Conservation (phyloP, 345 rosid genomes). For the Linum lewisii region DNA sequence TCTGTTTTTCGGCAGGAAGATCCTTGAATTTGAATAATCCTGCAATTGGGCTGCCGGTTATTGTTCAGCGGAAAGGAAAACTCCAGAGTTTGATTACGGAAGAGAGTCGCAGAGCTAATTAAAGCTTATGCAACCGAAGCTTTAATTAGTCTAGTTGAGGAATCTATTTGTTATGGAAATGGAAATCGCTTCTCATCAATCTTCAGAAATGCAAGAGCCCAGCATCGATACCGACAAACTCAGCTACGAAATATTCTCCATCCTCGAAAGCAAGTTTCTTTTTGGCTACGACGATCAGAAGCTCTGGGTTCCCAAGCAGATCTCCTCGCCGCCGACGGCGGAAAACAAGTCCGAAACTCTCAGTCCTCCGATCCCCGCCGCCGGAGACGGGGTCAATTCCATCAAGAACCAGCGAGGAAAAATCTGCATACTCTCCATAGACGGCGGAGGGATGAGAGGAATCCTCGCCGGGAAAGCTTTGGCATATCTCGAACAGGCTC, state of each 20-base stretch:
- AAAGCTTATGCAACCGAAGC: slow-evolving; percentile 2
- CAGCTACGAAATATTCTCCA: slow-evolving; percentile 94
- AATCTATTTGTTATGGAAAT: background rate
- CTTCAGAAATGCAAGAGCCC: slow-evolving; percentile 72
- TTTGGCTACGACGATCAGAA: slow-evolving; percentile 80
- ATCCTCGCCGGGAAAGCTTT: slow-evolving; percentile 80
- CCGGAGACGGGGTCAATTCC: slow-evolving; percentile 20
- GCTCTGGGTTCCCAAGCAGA: slow-evolving; percentile 61
- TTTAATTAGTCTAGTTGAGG: background rate
- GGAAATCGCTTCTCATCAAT: slow-evolving; percentile 30
- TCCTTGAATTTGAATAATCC: background rate
- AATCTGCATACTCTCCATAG: slow-evolving; percentile 75
- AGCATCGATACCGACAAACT: slow-evolving; percentile 94
- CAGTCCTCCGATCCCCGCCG: background rate
- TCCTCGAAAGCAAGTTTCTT: slow-evolving; percentile 82
- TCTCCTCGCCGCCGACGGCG: slow-evolving; percentile 18
- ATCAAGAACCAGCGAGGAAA: slow-evolving; percentile 90
- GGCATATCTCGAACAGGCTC: slow-evolving; percentile 70
- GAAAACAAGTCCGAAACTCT: slow-evolving; percentile 28
- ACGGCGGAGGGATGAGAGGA: slow-evolving; percentile 89
- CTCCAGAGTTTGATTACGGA: slow-evolving; percentile 1
- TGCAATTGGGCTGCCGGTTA: too few relatives aligned
- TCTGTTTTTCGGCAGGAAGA: too few relatives aligned
- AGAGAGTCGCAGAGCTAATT: slow-evolving; percentile 18
- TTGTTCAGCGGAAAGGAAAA: slow-evolving; percentile 14